phyloP scores from a whole-genome alignment of 306 rosid species.

The Elaeagnus macrophylla region DNA sequence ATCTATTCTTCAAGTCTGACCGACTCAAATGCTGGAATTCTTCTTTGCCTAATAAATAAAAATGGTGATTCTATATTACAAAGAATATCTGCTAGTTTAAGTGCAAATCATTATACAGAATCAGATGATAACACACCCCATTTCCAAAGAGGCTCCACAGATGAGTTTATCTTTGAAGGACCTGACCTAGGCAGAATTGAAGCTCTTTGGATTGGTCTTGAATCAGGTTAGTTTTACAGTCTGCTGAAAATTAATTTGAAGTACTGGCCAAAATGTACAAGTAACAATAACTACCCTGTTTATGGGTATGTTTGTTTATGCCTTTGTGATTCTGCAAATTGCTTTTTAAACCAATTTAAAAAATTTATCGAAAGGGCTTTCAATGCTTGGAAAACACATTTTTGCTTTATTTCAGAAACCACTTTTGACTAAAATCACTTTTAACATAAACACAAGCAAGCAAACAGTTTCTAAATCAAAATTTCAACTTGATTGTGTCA shows the following conservation, averaged over 20 bases:
- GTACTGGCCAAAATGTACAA: background rate
- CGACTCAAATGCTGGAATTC: conserved; percentile 59
- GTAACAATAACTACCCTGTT: too few species aligned
- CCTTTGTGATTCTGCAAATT: too few species aligned
- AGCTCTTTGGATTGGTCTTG: conserved; percentile 82
- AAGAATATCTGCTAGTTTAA: conserved; percentile 54
- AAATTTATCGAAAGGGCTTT: too few species aligned
- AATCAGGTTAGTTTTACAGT: conserved; percentile 51
- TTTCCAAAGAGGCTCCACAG: conserved; percentile 69
- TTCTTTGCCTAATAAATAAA: conserved; percentile 65
- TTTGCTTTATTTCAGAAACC: too few species aligned
- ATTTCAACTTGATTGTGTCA: too few species aligned
- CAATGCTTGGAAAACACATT: too few species aligned
- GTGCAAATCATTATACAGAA: conserved; percentile 28
- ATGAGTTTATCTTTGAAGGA: conserved; percentile 66
- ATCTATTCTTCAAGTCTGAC: conserved; percentile 55
- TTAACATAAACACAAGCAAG: too few species aligned
- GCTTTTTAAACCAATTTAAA: too few species aligned
- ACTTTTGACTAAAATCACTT: too few species aligned
- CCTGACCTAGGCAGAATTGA: conserved; percentile 48
- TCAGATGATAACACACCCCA: conserved; percentile 26
- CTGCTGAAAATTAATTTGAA: conserved; percentile 11
- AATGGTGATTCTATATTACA: conserved; percentile 62
- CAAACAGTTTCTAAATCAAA: too few species aligned
- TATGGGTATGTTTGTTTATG: too few species aligned